These are phyloP conservation scores for Stagonosporopsis vannaccii DNA, from an alignment of 2,329 filamentous ascomycete genomes.

Conservation along the genomic window DNA sequence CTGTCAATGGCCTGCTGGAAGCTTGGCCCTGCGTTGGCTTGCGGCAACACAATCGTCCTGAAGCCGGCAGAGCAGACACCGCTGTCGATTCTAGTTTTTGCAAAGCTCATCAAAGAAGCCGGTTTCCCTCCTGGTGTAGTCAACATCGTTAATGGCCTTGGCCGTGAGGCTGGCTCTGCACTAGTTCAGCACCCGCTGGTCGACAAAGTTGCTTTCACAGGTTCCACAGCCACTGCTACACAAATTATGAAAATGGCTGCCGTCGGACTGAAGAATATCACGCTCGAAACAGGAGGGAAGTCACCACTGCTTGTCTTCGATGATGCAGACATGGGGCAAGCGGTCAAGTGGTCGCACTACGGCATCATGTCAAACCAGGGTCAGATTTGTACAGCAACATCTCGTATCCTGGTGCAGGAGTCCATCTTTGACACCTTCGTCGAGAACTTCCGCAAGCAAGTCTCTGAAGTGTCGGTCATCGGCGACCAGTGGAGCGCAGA, in stretches of 20 bases:
- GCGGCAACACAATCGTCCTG: constrained; percentile 62
- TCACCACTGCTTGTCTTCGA: constrained; percentile 55
- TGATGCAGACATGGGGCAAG: constrained; percentile 54
- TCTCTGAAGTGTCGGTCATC: constrained; percentile 37
- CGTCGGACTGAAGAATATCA: constrained; percentile 52
- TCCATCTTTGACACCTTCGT: constrained; percentile 33
- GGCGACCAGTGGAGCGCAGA: constrained; percentile 51
- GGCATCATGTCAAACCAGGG: constrained; percentile 49
- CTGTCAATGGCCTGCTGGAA: constrained; percentile 57
- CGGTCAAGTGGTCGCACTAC: constrained; percentile 45
- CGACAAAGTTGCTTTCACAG: constrained; percentile 80
- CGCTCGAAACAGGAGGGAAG: constrained; percentile 56
- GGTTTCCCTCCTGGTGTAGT: constrained; percentile 53
- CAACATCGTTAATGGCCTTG: constrained; percentile 61
- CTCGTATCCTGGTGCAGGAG: constrained; percentile 49
- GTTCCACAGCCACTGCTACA: constrained; percentile 72
- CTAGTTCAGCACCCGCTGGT: constrained; percentile 70
- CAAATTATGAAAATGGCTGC: constrained; percentile 59
- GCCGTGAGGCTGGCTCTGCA: constrained; percentile 64
- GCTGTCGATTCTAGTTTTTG: constrained; percentile 43
- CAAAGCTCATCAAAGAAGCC: constrained; percentile 43
- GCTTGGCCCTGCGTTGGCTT: constrained; percentile 62
- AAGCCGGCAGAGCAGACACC: constrained; percentile 65
- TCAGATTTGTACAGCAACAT: constrained; percentile 50
- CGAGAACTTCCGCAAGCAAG: constrained; percentile 52